phyloP scores from a whole-genome alignment of 2,329 filamentous ascomycete species.

The Epichloe sylvatica region DNA sequence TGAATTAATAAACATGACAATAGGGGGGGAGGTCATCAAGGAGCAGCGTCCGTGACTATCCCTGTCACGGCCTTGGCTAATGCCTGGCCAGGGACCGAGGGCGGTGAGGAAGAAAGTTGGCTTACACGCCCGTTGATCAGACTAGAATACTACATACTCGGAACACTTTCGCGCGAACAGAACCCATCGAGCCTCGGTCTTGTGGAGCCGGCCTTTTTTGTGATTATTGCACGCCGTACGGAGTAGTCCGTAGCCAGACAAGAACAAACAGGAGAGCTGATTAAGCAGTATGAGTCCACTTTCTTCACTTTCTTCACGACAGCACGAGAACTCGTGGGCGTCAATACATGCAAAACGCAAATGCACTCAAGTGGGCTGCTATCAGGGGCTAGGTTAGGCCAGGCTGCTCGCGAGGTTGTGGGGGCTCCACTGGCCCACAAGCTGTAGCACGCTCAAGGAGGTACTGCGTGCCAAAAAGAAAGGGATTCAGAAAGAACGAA shows the following conservation, averaged over 20 bases:
- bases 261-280: not conserved
- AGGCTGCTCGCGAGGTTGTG: not conserved
- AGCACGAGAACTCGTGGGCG: no score
- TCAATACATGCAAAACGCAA: not conserved
- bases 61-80: constrained; percentile 3
- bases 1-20: not conserved
- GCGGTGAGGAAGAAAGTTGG: constrained; percentile 2
- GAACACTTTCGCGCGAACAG: not conserved
- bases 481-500: no score
- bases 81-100: not conserved
- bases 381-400: not conserved
- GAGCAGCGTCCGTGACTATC: not conserved
- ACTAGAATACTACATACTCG: not conserved
- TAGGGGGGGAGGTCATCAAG: not conserved
- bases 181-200: not conserved
- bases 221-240: not conserved
- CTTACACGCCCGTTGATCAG: not conserved
- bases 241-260: not conserved
- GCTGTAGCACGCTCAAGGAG: no score
- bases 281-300: not conserved
- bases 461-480: no score
- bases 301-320: no score
- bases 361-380: not conserved
- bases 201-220: not conserved
- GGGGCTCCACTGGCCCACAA: no score